Evolutionary conservation across 345 rosid genomes (phyloP), one percentile per base, ranked within the genome.

Genomic region (Salix purpurea): DNA sequence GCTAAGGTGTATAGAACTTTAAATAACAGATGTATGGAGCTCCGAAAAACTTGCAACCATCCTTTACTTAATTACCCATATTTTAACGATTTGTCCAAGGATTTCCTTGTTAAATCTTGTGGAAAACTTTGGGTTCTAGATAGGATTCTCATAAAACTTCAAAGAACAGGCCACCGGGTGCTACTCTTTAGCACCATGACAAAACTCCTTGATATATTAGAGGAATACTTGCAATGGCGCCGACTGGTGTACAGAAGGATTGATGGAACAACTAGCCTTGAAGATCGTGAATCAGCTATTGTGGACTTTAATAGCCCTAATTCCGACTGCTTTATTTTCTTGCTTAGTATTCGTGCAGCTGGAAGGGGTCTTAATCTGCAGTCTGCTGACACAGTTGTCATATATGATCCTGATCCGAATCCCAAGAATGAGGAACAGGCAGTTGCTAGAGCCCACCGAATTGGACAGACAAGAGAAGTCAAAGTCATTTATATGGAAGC

Each of bases 361-460:
- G 98, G 99, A 64, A 88, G 99, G 82, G 99, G 99, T 85, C 99
- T 96, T 82, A 96, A 96, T 89, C 98, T 96, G 83, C 99, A 96
- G 78, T 86, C 98, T 79, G 99, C 99, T 46, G 99, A 96, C 82
- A 96, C 99, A 11, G 99, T 96, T 74, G 85, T 96, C 79, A 96
- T 96, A 77, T 96, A 96, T 80, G 99, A 96, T 89, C 99, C 99
- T 65, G 99, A 96, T 87, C 98, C 99, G 62, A 96, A 96, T 84
- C 99, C 99, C 15, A 96, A 96, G 84, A 96, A 96, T 84, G 99
- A 96, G 89, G 99, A 96, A 79, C 99, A 96, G 81, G 99, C 99
- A 70, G 98, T 96, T 84, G 99, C 99, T 37, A 96, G 99, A 83
- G 99, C 99, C 73, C 99, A 96, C 78, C 96, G 99, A 78, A 96